Percentiles rank a stretch among this genome's conserved stretches.
Evolutionary conservation across 2,329 filamentous ascomycete species (phyloP).

Genomic region (Penicillium olsonii): DNA sequence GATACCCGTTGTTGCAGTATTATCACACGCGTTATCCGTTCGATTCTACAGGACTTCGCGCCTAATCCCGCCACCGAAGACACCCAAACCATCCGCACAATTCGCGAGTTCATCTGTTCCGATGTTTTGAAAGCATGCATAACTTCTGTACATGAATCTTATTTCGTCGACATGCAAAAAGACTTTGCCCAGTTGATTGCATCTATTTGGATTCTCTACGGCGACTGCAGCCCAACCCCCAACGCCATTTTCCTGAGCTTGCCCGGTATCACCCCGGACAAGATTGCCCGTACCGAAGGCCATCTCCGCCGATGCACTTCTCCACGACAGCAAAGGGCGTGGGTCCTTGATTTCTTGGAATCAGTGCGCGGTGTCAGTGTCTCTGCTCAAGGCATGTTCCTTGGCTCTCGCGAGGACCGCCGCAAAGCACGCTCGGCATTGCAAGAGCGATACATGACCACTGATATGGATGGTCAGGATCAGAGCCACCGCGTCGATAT

Average conservation of each 20-base stretch:
- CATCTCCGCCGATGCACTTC: conserved; percentile 58
- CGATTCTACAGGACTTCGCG: conserved; percentile 77
- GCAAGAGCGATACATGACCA: conserved; percentile 47
- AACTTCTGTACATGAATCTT: conserved; percentile 87
- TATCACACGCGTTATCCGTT: conserved; percentile 82
- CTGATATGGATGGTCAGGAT: conserved; percentile 46
- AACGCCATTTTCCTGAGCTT: conserved; percentile 74
- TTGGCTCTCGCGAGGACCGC: conserved; percentile 43
- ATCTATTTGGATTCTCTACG: conserved; percentile 77
- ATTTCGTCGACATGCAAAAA: conserved; percentile 95
- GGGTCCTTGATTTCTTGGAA: conserved; percentile 82
- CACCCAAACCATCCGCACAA: conserved; percentile 60
- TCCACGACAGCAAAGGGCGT: conserved; percentile 74
- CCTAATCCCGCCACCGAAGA: conserved; percentile 44
- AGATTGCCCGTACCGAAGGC: conserved; percentile 66
- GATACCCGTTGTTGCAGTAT: conserved; percentile 86
- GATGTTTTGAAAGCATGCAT: conserved; percentile 90
- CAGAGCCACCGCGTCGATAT: conserved; percentile 44
- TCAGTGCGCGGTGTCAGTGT: conserved; percentile 88
- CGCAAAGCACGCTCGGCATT: conserved; percentile 46
- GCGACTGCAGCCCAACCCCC: conserved; percentile 68
- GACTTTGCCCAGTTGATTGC: conserved; percentile 88
- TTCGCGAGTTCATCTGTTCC: conserved; percentile 85
- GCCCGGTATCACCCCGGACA: conserved; percentile 70
- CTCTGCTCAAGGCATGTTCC: conserved; percentile 86